phyloP scores from a whole-genome alignment of 108 stramenopile species.

The Cyclotella kingstonii region DNA sequence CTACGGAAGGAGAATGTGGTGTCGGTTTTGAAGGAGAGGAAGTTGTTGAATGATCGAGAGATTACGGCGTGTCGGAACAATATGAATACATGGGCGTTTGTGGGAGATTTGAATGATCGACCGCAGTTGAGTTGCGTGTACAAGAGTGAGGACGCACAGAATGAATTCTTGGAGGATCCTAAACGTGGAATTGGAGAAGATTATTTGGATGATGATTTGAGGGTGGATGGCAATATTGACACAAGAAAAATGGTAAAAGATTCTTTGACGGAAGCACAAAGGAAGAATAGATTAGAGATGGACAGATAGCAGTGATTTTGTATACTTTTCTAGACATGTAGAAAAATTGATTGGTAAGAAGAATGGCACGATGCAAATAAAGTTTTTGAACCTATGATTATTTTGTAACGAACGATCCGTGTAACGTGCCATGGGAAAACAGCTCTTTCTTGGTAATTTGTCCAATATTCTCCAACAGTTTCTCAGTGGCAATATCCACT shows the following conservation, averaged over 20 bases:
- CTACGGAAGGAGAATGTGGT: constrained; percentile 86
- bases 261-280: constrained; percentile 69
- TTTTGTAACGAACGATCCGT: too few relatives aligned
- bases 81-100: constrained; percentile 97
- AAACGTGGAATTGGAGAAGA: constrained; percentile 92
- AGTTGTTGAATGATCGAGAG: constrained; percentile 85
- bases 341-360: too few relatives aligned
- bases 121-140: constrained; percentile 95
- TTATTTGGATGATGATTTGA: constrained; percentile 85
- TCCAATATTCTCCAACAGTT: constrained; percentile 38
- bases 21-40: constrained; percentile 69
- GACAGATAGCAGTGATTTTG: neutral
- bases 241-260: constrained; percentile 71
- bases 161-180: constrained; percentile 93
- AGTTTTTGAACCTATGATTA: too few relatives aligned
- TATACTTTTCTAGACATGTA: too few relatives aligned
- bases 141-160: constrained; percentile 94
- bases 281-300: constrained; percentile 28
- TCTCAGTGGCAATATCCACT: constrained; percentile 43
- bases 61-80: constrained; percentile 84
- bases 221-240: constrained; percentile 23
- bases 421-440: too few relatives aligned
- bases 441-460: constrained; percentile 39
- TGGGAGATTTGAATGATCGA: constrained; percentile 87
- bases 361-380: too few relatives aligned